Conservation (phyloP, 2,329 filamentous ascomycete genomes). For the Fusarium heterosporum region DNA sequence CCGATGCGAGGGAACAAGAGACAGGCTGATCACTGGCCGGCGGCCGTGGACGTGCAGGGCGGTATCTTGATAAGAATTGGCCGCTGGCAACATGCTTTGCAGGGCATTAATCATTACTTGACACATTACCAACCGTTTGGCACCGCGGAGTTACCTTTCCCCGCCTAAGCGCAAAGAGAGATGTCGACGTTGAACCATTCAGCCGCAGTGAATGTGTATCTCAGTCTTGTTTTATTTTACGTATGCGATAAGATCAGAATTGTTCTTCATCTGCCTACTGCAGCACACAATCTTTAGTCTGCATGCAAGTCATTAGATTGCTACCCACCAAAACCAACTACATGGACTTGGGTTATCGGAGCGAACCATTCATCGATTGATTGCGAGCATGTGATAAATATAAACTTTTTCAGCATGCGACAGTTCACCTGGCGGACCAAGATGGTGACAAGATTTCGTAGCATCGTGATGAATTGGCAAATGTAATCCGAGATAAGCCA, state of each 20-base stretch:
- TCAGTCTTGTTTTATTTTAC: background rate
- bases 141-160: conserved; percentile 20
- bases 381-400: too few relatives aligned
- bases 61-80: conserved; percentile 21
- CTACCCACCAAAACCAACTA: background rate
- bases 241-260: background rate
- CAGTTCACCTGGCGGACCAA: too few relatives aligned
- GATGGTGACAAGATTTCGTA: too few relatives aligned
- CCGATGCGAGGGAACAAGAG: conserved; percentile 6
- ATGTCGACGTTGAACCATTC: background rate
- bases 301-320: background rate
- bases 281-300: background rate
- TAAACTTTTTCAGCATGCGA: too few relatives aligned
- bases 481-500: too few relatives aligned
- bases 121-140: conserved; percentile 12
- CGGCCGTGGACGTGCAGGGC: background rate
- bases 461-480: too few relatives aligned
- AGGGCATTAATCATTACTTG: conserved; percentile 28
- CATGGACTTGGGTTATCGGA: background rate
- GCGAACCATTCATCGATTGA: too few relatives aligned
- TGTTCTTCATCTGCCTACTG: background rate
- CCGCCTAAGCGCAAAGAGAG: background rate
- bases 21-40: conserved; percentile 16
- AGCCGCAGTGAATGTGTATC: conserved; percentile 3
- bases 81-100: background rate